Evolutionary conservation across 441 rosid genomes (phyloP), one percentile per base, ranked within the genome.

Genomic region (Populus hybrid): DNA sequence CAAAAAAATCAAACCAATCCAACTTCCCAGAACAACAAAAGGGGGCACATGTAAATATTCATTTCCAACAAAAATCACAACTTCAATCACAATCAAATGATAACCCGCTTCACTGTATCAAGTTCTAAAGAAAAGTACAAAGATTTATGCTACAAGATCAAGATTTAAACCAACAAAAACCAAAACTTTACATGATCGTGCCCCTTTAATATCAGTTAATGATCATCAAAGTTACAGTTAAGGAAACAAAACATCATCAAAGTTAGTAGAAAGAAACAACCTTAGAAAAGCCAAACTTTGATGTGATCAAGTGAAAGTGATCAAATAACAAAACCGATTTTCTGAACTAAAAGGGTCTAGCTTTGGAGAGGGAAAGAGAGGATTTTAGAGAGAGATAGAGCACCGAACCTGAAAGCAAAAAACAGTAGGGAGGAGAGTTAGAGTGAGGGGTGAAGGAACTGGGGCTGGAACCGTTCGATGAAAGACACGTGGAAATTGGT

Each of bases 401-500:
- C 50, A 34, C 6, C 3, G 69, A 42, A 61, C 63, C 34, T 69
- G 36, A 69, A 42, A 38, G 66, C 67, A 34, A 16, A 73, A 21
- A 3, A 64, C 3, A 20, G 59, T 1, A 9, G 21, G 21, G 6
- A 12, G 50, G 1, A 3, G 69, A 4, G 26, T 26, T 6, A 38
- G 30, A 42, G 23, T 24, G 14, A 1, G 42, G 16, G 12, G 20
- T 10, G 10, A 34, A 23, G 20, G 24, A 5, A 26, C 4, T 36
- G 77, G 16, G 16, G 21, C 23, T 8, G 21, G 30, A 74, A 36
- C 74, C 66, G 64, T 23, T 40, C 6, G 67, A 73, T 79, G 70
- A 16, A 20, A 9, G 75, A 32, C 81, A 69, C 74, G 74, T 69
- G 81, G 77, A 20, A 34, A 20, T 10, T 8, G 24, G 59, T 6